These are phyloP conservation scores for Lycium barbarum DNA, from an alignment of 257 asterid species.

Conservation along the genomic window DNA sequence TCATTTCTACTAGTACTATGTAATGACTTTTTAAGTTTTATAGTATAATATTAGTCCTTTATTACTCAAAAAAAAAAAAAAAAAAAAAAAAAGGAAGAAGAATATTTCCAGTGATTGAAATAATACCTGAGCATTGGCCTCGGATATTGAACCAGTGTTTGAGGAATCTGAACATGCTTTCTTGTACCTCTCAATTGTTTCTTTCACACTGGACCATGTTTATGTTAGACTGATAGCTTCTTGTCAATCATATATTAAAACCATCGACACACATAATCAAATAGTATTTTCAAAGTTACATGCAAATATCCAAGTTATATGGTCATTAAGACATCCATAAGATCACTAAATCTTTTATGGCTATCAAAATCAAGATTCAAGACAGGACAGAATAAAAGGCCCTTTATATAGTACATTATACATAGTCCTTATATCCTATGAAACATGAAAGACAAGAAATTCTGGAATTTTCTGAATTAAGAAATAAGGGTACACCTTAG, in stretches of 20 bases:
- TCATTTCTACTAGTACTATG: not conserved
- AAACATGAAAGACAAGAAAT: not conserved
- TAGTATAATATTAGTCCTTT: not conserved
- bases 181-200: slow-evolving; percentile 93
- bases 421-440: not conserved
- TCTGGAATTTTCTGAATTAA: not conserved
- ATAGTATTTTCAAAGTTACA: not conserved
- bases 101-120: not conserved
- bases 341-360: not conserved
- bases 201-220: slow-evolving; percentile 73
- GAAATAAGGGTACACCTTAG: not conserved
- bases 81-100: not conserved
- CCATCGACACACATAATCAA: not conserved
- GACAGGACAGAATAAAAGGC: not conserved
- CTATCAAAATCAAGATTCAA: slow-evolving; percentile 15
- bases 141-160: slow-evolving; percentile 70
- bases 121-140: slow-evolving; percentile 88
- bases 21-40: not conserved
- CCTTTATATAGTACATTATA: too few species aligned
- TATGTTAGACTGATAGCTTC: slow-evolving; percentile 20
- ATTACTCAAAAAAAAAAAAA: not conserved
- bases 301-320: not conserved
- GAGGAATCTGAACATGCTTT: slow-evolving; percentile 83
- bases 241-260: not conserved
- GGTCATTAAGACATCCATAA: not conserved